Percentiles rank a stretch among this genome's conserved stretches.
These are phyloP conservation scores for Nasturtium officinale DNA, from an alignment of 345 rosid species.

Conservation along the genomic window DNA sequence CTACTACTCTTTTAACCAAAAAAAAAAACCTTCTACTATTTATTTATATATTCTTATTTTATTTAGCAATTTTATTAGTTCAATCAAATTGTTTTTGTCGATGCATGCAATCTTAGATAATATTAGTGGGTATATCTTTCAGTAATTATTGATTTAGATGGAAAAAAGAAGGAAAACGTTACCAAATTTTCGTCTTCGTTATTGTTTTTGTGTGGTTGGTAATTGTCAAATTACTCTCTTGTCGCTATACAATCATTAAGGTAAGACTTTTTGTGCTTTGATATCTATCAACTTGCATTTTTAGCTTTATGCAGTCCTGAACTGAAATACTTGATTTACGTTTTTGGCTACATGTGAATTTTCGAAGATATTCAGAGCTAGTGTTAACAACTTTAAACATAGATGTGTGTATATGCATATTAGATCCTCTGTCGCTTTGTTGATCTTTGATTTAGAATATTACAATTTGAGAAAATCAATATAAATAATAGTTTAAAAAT, in stretches of 20 bases:
- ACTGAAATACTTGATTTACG: not conserved
- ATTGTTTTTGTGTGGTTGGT: constrained; percentile 1
- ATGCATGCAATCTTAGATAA: constrained; percentile 19
- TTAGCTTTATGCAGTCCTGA: constrained; percentile 17
- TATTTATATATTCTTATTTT: not conserved
- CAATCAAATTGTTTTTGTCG: not conserved
- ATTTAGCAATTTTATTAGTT: not conserved
- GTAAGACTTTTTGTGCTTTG: constrained; percentile 8
- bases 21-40: not conserved
- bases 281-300: constrained; percentile 30
- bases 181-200: not conserved
- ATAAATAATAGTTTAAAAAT: not conserved
- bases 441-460: constrained; percentile 4
- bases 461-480: not conserved
- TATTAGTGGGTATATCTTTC: not conserved
- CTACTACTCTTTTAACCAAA: not conserved
- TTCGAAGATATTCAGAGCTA: not conserved
- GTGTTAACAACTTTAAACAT: constrained; percentile 5
- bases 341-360: constrained; percentile 20
- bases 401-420: not conserved
- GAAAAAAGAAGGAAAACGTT: not conserved
- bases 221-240: not conserved
- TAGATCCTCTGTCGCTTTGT: not conserved
- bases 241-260: constrained; percentile 1
- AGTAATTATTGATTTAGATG: not conserved